Conservation (phyloP, 371 early-diverging fungal species). For the Mortierella sp. region DNA sequence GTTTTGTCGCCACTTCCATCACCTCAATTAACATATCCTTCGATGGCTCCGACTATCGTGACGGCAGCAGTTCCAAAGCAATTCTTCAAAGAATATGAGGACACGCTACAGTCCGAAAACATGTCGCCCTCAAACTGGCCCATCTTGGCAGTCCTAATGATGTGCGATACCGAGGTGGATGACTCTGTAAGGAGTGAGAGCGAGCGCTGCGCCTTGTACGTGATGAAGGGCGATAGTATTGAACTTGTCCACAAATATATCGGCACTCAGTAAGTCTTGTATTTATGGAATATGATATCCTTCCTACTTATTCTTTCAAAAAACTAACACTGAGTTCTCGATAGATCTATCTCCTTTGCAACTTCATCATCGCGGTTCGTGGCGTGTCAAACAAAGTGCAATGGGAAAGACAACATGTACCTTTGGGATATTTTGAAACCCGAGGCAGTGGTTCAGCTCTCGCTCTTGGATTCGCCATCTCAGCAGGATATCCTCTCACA, state of each 20-base stretch:
- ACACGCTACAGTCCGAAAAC: background rate
- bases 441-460: constrained; percentile 16
- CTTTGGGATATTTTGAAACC: constrained; percentile 41
- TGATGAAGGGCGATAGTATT: constrained; percentile 16
- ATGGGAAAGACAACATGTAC: constrained; percentile 15
- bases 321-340: background rate
- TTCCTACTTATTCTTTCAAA: background rate
- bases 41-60: constrained; percentile 5
- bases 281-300: background rate
- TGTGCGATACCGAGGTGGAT: constrained; percentile 11
- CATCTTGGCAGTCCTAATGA: constrained; percentile 18
- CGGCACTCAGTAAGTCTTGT: constrained; percentile 27
- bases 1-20: background rate
- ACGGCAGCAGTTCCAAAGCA: constrained; percentile 29
- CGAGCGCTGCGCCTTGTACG: constrained; percentile 33
- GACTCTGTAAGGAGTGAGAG: background rate
- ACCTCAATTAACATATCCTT: background rate
- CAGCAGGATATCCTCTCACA: constrained; percentile 6
- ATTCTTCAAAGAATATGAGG: constrained; percentile 26
- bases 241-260: constrained; percentile 34
- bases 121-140: constrained; percentile 26
- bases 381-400: constrained; percentile 17
- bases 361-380: constrained; percentile 30
- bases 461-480: constrained; percentile 22
- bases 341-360: constrained; percentile 17